These are phyloP conservation scores for Trematosphaeria pertusa DNA, from an alignment of 2,329 filamentous ascomycete species.

Conservation along the genomic window DNA sequence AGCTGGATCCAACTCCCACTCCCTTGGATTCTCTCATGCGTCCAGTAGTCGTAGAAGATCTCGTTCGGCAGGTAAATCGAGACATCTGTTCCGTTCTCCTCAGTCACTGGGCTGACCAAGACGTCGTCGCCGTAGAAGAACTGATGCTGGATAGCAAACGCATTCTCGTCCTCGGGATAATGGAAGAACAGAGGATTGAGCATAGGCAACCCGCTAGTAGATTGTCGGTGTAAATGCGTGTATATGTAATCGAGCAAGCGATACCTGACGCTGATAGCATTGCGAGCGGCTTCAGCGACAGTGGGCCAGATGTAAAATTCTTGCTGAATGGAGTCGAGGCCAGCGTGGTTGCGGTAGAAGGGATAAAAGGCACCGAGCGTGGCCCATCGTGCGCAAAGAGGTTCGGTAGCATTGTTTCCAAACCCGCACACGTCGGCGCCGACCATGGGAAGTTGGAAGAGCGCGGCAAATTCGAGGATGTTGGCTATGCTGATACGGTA, in stretches of 20 bases:
- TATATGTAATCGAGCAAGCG: slow-evolving; percentile 78
- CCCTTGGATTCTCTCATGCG: slow-evolving; percentile 57
- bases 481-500: slow-evolving; percentile 51
- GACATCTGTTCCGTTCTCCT: slow-evolving; percentile 60
- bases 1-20: slow-evolving; percentile 54
- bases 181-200: slow-evolving; percentile 74
- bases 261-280: slow-evolving; percentile 74
- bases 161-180: slow-evolving; percentile 65
- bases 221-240: slow-evolving; percentile 69
- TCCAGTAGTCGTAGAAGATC: slow-evolving; percentile 67
- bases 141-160: slow-evolving; percentile 60
- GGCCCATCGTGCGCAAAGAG: slow-evolving; percentile 76
- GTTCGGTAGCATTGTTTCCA: slow-evolving; percentile 69
- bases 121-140: slow-evolving; percentile 66
- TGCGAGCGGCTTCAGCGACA: slow-evolving; percentile 69
- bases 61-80: slow-evolving; percentile 64
- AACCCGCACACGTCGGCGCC: slow-evolving; percentile 77
- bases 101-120: slow-evolving; percentile 63
- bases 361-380: slow-evolving; percentile 75
- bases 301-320: slow-evolving; percentile 61
- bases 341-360: slow-evolving; percentile 78
- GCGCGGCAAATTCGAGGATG: slow-evolving; percentile 53
- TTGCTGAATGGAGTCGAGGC: slow-evolving; percentile 61
- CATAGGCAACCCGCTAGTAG: slow-evolving; percentile 66
- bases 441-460: slow-evolving; percentile 57